phyloP scores from a whole-genome alignment of 176 grass and related monocot species.

The Oryza glaberrima region DNA sequence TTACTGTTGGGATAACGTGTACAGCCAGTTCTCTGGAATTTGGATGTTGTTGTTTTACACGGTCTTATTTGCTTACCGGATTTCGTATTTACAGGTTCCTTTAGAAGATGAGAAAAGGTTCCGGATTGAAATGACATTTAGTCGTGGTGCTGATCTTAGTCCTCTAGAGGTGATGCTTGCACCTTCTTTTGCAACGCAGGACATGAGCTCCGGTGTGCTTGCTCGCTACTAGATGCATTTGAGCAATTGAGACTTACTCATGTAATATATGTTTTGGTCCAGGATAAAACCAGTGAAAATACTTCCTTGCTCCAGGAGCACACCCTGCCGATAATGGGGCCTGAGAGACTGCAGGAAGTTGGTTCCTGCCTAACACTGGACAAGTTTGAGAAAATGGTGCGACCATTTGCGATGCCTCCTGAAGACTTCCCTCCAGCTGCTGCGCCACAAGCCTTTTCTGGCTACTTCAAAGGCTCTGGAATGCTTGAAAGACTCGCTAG shows the following conservation, averaged over 20 bases:
- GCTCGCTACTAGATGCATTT: neutral
- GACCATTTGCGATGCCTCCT: conserved; percentile 90
- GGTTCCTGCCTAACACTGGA: conserved; percentile 80
- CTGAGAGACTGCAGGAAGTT: conserved; percentile 90
- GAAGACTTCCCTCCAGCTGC: conserved; percentile 88
- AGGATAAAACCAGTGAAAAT: conserved; percentile 74
- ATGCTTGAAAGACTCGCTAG: conserved; percentile 79
- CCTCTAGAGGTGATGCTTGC: conserved; percentile 69
- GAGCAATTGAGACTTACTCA: neutral
- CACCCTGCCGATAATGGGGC: conserved; percentile 92
- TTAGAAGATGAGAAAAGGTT: conserved; percentile 97
- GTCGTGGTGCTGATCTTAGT: conserved; percentile 90
- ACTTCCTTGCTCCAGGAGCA: conserved; percentile 87
- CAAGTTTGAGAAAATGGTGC: conserved; percentile 97
- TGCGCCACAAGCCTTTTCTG: conserved; percentile 64
- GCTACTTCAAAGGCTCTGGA: conserved; percentile 74
- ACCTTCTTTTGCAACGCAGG: conserved; percentile 2
- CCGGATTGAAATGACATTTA: conserved; percentile 97
- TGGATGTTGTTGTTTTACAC: neutral
- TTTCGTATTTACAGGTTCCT: conserved; percentile 65
- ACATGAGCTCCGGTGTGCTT: conserved; percentile 3
- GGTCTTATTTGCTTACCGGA: neutral
- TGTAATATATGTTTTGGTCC: conserved; percentile 35
- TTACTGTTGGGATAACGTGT: neutral
- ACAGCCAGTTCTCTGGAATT: neutral